Evolutionary conservation across 2,329 filamentous ascomycete species (phyloP), one percentile per base, ranked within the genome.

Genomic region (Celoporthe dispersa): DNA sequence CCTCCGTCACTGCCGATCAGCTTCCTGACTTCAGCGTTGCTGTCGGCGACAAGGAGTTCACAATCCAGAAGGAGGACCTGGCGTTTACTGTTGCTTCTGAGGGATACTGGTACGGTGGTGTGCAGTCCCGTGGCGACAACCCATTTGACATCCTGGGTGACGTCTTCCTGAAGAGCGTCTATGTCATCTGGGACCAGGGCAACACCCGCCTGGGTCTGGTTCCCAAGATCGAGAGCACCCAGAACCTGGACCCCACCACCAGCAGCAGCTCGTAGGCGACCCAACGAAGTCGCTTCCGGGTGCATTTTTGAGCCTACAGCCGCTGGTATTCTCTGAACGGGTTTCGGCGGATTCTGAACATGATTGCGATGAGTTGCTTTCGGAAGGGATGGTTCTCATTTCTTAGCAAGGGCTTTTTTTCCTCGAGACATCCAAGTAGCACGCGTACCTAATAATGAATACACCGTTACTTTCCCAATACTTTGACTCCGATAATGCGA

Each of bases 141-240:
- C 76, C 80, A 2, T 89, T 91, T 74, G 89, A 91, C 76, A 90
- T 92, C 60, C 80, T 90, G 22, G 90, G 90, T 6, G 88, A 88
- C 73, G 85, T 85, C 1, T 90, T 90, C 75, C 78, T 92, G 78
- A 91, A 90, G 82, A 86, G 84, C 33, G 81, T 91, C 68, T 92
- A 92, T 76, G 88, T 87, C 85, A 84, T 91, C 70, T 91, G 90
- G 77, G 89, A 91, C 75, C 84, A 87, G 68, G 88, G 88, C 66
- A 86, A 88, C 72, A 83, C 79, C 75, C 86, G 84, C 39, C 88
- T 91, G 71, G 89, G 89, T 39, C 82, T 82, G 55, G 86, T 90
- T 61, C 87, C 89, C 74, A 85, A 87, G 75, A 81, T 83, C 44
- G 80, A 85, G 74, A 75, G 77, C 65, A 76, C 71, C 0, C 80